Base-by-base conservation (phyloP, 2,329 filamentous ascomycete genomes). In the Paecilomyces formosus region DNA sequence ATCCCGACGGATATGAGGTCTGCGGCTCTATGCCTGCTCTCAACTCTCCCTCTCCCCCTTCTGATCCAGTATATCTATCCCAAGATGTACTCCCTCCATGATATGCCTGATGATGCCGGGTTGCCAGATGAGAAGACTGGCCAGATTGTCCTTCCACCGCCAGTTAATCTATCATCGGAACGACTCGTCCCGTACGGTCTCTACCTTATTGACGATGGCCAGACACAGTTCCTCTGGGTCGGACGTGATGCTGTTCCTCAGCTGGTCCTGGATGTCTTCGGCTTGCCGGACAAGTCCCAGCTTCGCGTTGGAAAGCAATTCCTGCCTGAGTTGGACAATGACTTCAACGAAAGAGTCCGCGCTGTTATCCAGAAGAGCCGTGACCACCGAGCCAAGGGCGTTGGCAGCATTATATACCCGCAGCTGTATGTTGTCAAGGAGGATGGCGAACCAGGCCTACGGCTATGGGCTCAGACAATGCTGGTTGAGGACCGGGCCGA, bases 201-300 rank as follows among this genome's bases (percentile, higher is more conserved):
- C 18, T 99, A 99, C 75, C 83, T 99, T 59, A 94, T 99, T 67
- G 94, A 99, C 68, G 94, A 99, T 69, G 92, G 92, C 2, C 93
- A 97, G 75, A 97, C 91, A 5, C 94, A 99, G 73, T 99, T 99
- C 82, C 78, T 99, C 54, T 99, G 94, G 94, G 83, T 97, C 21
- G 94, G 94, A 13, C 87, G 92, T 35, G 93, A 99, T 65, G 88
- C 93, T 1, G 91, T 99, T 28, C 91, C 92, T 1, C 91, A 96
- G 70, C 82, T 99, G 31, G 80, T 97, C 49, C 76, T 83, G 56
- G 94, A 99, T 68, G 93, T 97, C 5, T 99, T 99, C 72, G 93
- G 92, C 24, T 82, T 94, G 11, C 82, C 88, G 53, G 92, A 97
- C 75, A 87, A 89, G 70, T 87, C 86, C 45, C 88, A 91, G 70